Conservation (phyloP, 768 basidiomycete genomes). For the Hygrophoropsis aurantiaca region DNA sequence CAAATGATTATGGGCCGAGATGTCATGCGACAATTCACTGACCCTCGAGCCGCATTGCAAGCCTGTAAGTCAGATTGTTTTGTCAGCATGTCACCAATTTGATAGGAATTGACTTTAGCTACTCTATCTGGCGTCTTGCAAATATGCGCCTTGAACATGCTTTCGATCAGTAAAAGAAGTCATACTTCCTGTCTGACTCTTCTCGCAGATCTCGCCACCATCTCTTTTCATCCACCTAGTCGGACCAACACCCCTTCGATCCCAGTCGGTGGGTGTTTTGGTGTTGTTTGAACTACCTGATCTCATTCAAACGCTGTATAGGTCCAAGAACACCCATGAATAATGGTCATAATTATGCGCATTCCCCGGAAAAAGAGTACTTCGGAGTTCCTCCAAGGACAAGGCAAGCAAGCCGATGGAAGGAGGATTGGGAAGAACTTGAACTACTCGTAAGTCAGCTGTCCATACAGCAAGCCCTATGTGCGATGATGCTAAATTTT, state of each 20-base stretch:
- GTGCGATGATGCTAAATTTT: not conserved
- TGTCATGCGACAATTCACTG: slow-evolving; percentile 53
- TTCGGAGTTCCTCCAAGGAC: slow-evolving; percentile 40
- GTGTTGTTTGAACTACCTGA: not conserved
- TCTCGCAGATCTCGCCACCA: slow-evolving; percentile 55
- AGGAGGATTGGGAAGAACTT: slow-evolving; percentile 92
- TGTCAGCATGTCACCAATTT: not conserved
- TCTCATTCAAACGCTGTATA: slow-evolving; percentile 9
- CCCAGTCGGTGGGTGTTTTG: slow-evolving; percentile 10
- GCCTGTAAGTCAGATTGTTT: slow-evolving; percentile 42
- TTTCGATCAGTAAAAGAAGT: slow-evolving; percentile 55
- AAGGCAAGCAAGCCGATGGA: slow-evolving; percentile 76
- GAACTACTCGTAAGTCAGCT: slow-evolving; percentile 64
- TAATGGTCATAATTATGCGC: slow-evolving; percentile 29
- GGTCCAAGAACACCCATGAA: slow-evolving; percentile 55
- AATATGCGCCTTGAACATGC: slow-evolving; percentile 57
- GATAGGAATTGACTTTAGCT: slow-evolving; percentile 33
- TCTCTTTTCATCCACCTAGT: slow-evolving; percentile 26
- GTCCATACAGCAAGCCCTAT: not conserved
- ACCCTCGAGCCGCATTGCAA: slow-evolving; percentile 57
- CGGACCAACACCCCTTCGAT: slow-evolving; percentile 17
- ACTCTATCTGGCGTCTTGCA: slow-evolving; percentile 52
- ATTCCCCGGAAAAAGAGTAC: slow-evolving; percentile 70
- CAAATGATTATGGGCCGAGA: slow-evolving; percentile 86
- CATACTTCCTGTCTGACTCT: slow-evolving; percentile 56